phyloP scores from a whole-genome alignment of 2,329 filamentous ascomycete genomes.

The Penicillium nordicum region DNA sequence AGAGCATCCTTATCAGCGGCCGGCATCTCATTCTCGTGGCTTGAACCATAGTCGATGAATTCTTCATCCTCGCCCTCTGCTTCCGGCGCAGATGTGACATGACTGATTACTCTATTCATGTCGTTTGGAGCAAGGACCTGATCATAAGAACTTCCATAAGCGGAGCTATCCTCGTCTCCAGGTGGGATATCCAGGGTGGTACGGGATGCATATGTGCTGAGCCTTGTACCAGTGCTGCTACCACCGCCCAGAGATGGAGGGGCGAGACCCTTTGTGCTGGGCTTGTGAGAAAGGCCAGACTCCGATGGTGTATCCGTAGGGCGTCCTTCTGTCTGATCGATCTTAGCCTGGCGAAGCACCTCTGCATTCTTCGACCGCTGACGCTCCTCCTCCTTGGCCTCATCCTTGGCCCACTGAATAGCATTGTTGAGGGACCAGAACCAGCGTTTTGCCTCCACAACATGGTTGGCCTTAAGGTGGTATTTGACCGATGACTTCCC shows the following conservation, averaged over 20 bases:
- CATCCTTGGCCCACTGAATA: slow-evolving; percentile 97
- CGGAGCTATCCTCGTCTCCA: slow-evolving; percentile 53
- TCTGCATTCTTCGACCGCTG: slow-evolving; percentile 72
- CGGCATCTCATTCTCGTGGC: slow-evolving; percentile 68
- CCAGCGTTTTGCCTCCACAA: slow-evolving; percentile 97
- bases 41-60: slow-evolving; percentile 75
- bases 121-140: slow-evolving; percentile 52
- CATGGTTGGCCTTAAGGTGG: slow-evolving; percentile 93
- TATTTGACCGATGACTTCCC: slow-evolving; percentile 99
- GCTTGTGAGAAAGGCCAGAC: slow-evolving; percentile 30
- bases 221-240: slow-evolving; percentile 42
- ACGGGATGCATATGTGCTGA: slow-evolving; percentile 50
- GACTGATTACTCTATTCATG: slow-evolving; percentile 48
- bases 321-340: slow-evolving; percentile 62
- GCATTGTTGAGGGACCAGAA: slow-evolving; percentile 99
- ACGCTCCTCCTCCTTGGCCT: slow-evolving; percentile 83
- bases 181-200: slow-evolving; percentile 47
- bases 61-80: slow-evolving; percentile 69
- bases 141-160: slow-evolving; percentile 53
- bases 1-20: slow-evolving; percentile 86
- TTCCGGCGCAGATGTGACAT: slow-evolving; percentile 52
- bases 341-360: slow-evolving; percentile 72
- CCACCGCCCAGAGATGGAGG: slow-evolving; percentile 37
- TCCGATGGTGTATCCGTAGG: slow-evolving; percentile 46
- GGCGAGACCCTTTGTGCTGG: slow-evolving; percentile 37